Conservation (phyloP, 106 monocot genomes). For the Alisma plantagoaquatica region DNA sequence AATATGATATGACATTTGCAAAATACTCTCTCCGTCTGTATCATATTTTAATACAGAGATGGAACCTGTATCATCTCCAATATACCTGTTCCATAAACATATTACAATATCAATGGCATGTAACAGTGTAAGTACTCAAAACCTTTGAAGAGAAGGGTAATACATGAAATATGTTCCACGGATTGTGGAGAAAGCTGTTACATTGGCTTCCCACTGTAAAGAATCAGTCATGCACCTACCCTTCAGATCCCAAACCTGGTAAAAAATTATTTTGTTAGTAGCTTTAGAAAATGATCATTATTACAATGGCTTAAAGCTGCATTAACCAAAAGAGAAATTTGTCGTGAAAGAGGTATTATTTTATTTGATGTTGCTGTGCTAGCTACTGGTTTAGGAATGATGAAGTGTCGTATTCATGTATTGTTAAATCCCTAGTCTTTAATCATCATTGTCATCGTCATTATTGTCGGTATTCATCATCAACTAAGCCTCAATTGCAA, state of each 20-base stretch:
- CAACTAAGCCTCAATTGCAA: too few species aligned
- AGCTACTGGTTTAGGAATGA: too few species aligned
- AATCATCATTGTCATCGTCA: too few species aligned
- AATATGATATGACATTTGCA: conserved; percentile 63
- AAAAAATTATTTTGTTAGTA: too few species aligned
- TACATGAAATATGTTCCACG: conserved; percentile 75
- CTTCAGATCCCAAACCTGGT: conserved; percentile 95
- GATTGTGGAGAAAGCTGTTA: conserved; percentile 85
- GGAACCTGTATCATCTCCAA: conserved; percentile 87
- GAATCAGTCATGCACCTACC: conserved; percentile 45
- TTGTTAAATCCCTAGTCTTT: too few species aligned
- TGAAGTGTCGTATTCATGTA: too few species aligned
- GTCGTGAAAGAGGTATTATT: too few species aligned
- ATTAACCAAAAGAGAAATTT: too few species aligned
- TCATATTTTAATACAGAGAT: conserved; percentile 75
- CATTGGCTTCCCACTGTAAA: conserved; percentile 71
- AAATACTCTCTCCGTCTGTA: conserved; percentile 45
- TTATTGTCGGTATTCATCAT: too few species aligned
- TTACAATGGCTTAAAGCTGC: too few species aligned
- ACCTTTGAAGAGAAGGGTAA: not conserved
- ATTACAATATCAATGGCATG: conserved; percentile 1
- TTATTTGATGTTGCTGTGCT: too few species aligned
- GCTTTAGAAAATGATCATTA: too few species aligned
- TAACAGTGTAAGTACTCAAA: not conserved
- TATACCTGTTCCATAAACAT: conserved; percentile 38